A percentile compares a stretch with the other conserved stretches of the same genome.
Evolutionary conservation across 2,329 filamentous ascomycete genomes (phyloP).

Genomic region (Cadophora sp.): DNA sequence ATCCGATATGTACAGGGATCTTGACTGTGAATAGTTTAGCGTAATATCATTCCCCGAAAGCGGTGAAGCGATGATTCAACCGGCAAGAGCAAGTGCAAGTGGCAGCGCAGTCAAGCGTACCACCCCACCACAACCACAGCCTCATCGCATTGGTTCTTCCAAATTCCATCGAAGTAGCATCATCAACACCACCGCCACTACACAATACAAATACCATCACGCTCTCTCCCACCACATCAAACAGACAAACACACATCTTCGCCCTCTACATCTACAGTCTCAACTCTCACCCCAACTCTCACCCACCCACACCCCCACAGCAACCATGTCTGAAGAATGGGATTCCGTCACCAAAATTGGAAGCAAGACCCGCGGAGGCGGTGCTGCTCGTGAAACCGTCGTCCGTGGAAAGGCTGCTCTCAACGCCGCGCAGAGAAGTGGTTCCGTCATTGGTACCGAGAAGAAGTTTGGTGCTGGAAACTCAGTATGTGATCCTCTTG

Average conservation of each 20-base stretch:
- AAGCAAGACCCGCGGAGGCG: slow-evolving; percentile 77
- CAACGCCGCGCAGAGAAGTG: slow-evolving; percentile 87
- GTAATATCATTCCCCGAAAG: slow-evolving; percentile 18
- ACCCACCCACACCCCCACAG: slow-evolving; percentile 17
- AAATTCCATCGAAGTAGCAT: slow-evolving; percentile 6
- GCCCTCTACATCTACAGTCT: background rate
- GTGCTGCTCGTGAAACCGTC: slow-evolving; percentile 79
- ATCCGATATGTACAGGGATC: slow-evolving; percentile 27
- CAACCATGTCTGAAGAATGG: slow-evolving; percentile 74
- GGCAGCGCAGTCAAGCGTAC: background rate
- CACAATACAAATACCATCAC: slow-evolving; percentile 15
- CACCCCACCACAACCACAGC: slow-evolving; percentile 26
- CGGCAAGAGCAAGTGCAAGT: slow-evolving; percentile 27
- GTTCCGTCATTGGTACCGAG: slow-evolving; percentile 80
- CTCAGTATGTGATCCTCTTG: slow-evolving; percentile 63
- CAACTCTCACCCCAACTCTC: background rate
- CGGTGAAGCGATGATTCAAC: slow-evolving; percentile 30
- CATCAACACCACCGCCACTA: slow-evolving; percentile 23
- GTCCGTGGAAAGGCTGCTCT: slow-evolving; percentile 82
- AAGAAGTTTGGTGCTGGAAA: slow-evolving; percentile 90
- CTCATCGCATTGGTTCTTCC: slow-evolving; percentile 18
- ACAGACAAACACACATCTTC: slow-evolving; percentile 10
- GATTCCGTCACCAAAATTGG: slow-evolving; percentile 92
- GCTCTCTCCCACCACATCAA: slow-evolving; percentile 15
- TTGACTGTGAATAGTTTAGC: slow-evolving; percentile 5